phyloP scores from a whole-genome alignment of 768 basidiomycete genomes.

The Amanita phalloides region DNA sequence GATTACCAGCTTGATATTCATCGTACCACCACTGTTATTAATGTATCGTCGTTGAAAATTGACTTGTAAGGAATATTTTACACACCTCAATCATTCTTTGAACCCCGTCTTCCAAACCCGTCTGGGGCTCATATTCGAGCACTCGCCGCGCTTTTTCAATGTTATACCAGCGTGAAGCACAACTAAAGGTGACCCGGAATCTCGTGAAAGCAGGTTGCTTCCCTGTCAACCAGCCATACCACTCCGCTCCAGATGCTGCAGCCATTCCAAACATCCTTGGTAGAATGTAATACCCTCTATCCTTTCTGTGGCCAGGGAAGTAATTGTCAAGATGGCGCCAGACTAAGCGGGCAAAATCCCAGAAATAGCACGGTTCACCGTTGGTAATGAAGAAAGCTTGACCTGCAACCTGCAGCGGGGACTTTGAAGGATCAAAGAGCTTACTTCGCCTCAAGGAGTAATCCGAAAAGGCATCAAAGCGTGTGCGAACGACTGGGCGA shows the following conservation, averaged over 20 bases:
- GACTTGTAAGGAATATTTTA: neutral
- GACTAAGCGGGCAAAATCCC: conserved; percentile 81
- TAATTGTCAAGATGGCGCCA: conserved; percentile 61
- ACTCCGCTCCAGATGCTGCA: conserved; percentile 65
- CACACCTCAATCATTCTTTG: conserved; percentile 66
- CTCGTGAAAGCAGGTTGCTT: conserved; percentile 80
- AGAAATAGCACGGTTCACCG: conserved; percentile 92
- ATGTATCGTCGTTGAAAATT: neutral
- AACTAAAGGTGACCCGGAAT: conserved; percentile 74
- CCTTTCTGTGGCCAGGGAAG: conserved; percentile 43
- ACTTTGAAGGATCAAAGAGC: conserved; percentile 27
- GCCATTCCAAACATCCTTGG: conserved; percentile 56
- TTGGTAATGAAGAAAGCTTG: conserved; percentile 97
- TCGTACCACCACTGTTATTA: conserved; percentile 34
- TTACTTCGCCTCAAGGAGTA: conserved; percentile 42
- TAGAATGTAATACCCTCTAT: conserved; percentile 31
- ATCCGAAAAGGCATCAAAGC: conserved; percentile 73
- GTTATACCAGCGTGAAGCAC: conserved; percentile 79
- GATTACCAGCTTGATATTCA: conserved; percentile 27
- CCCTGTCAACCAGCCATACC: conserved; percentile 60
- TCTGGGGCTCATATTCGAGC: conserved; percentile 87
- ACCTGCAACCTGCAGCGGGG: conserved; percentile 76
- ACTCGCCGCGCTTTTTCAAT: conserved; percentile 89
- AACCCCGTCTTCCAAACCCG: conserved; percentile 84
- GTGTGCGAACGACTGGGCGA: conserved; percentile 58